Evolutionary conservation across 1,284 basidiomycete species (phyloP), one percentile per base, ranked within the genome.

Genomic region (Cerrena zonata): DNA sequence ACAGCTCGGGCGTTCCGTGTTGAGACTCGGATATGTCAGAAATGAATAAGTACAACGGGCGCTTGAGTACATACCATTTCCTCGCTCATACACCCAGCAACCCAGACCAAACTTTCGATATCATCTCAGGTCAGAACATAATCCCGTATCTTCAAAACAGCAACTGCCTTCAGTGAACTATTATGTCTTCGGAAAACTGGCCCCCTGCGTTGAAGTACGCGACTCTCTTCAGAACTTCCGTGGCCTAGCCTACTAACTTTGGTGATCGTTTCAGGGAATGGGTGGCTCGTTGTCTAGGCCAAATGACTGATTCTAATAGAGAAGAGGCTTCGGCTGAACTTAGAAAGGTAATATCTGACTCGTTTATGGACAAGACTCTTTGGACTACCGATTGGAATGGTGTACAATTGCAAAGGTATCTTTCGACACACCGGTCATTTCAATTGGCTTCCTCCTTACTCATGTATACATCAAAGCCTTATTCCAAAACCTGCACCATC

Each of bases 331-430:
- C 87, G 62, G 77, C 84, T 60, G 89, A 91, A 74, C 69, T 91
- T 64, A 86, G 85, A 80, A 77, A 89, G 82, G 85, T 89, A 82
- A 91, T 91, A 70, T 77, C 84, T 78, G 82, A 88, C 61, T 79
- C 88, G 73, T 89, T 86, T 70, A 76, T 76, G 56, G 77, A 80
- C 61, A 82, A 89, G 65, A 80, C 87, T 5, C 76, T 95, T 34
- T 91, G 90, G 85, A 89, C 87, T 26, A 93, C 86, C 49, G 91
- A 95, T 67, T 95, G 92, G 92, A 70, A 76, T 24, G 82, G 78
- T 39, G 78, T 90, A 38, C 86, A 91, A 69, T 75, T 95, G 54
- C 78, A 89, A 76, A 87, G 84, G 88, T 89, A 64, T 60, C 64
- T 58, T 53, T 26, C 26, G n/a, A n/a, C n/a, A n/a, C n/a, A n/a